A percentile compares a stretch with the other conserved stretches of the same genome.
These are phyloP conservation scores for Scolecobasidium constrictum DNA, from an alignment of 2,329 filamentous ascomycete species.

Conservation along the genomic window DNA sequence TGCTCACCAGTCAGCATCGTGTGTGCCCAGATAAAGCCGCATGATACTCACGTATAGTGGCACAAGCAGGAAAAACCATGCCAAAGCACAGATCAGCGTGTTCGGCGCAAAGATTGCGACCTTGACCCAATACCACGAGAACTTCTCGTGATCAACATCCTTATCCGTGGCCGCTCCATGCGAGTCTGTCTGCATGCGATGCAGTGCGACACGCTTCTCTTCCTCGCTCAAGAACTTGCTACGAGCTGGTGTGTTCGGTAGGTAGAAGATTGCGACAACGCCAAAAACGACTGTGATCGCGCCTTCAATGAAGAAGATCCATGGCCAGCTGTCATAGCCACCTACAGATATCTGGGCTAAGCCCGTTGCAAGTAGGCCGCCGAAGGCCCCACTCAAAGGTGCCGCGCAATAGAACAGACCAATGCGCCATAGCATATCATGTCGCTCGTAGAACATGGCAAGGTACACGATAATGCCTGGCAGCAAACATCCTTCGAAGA, in stretches of 20 bases:
- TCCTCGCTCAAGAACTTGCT: slow-evolving; percentile 43
- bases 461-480: slow-evolving; percentile 28
- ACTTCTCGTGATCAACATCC: slow-evolving; percentile 21
- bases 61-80: slow-evolving; percentile 36
- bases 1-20: too few relatives aligned
- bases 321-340: slow-evolving; percentile 50
- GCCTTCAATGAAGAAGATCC: slow-evolving; percentile 52
- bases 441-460: slow-evolving; percentile 22
- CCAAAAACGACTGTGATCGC: slow-evolving; percentile 24
- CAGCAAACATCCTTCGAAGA: slow-evolving; percentile 9
- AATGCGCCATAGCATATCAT: slow-evolving; percentile 7
- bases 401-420: slow-evolving; percentile 9
- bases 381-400: slow-evolving; percentile 8
- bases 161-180: slow-evolving; percentile 17
- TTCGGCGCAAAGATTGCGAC: slow-evolving; percentile 23
- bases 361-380: slow-evolving; percentile 9
- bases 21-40: background rate
- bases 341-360: slow-evolving; percentile 18
- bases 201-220: slow-evolving; percentile 26
- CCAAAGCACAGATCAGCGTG: slow-evolving; percentile 30
- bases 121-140: slow-evolving; percentile 20
- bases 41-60: too few relatives aligned
- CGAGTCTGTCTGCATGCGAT: slow-evolving; percentile 18
- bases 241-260: slow-evolving; percentile 21
- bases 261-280: slow-evolving; percentile 28